Base-by-base conservation (phyloP, 352 stramenopile genomes). In the Pythium folliculosum region DNA sequence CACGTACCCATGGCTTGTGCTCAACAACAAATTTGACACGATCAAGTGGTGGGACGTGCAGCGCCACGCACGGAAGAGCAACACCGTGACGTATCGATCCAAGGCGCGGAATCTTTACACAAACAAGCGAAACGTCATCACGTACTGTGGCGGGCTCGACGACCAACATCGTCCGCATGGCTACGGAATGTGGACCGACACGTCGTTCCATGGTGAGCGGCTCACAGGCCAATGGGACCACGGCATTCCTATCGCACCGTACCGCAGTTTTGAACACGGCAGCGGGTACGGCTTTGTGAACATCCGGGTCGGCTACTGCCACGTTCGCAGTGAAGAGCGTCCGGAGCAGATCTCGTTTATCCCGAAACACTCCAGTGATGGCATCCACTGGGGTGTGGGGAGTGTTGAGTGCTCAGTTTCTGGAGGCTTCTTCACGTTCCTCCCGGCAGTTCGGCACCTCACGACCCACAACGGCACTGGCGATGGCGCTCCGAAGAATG, bases 361-460 rank as follows among this genome's bases (percentile, higher is more conserved):
- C 23, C 82, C 82, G 9, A 83, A 80, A 48, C 78, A 84, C 60
- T 74, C 78, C 6, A 50, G 67, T 0, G 72, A 77, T 4, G 73
- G 71, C 3, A 63, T 87, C 19, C 49, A 55, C 12, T 96, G 86
- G 79, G 90, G 89, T 19, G 86, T 96, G 0, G 84, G 81, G 1
- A 91, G 81, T 43, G 87, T 96, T 12, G 83, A 92, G 62, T 92
- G 83, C 40, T 92, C 83, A 12, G 81, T 92, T 1, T 89, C 83
- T 3, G 83, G 83, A 3, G 81, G 83, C 1, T 92, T 92, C 55
- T 92, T 92, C 67, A 81, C 64, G 27, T 92, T 89, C 30, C 70
- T 92, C 38, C 83, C 83, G 21, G 69, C 69, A 1, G 83, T 90
- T 35, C 73, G 58, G 0, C 81, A 92, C 44, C 61, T 90, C 57